Conservation (phyloP, 257 asterid genomes). For the Gentiana dahurica region DNA sequence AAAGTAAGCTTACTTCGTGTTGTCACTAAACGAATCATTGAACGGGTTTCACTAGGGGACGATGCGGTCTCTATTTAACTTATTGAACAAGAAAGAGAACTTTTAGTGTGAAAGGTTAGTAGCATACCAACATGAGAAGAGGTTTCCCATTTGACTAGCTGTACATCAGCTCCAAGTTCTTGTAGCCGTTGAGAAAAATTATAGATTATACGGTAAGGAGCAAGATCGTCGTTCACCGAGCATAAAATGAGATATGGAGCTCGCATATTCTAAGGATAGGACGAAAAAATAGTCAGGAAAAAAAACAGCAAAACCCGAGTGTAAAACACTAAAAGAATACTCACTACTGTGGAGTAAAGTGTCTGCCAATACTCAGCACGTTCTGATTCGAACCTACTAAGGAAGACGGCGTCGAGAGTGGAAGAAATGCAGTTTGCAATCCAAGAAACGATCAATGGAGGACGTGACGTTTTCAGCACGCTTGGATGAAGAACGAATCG, state of each 20-base stretch:
- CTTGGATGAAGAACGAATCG: conserved; percentile 75
- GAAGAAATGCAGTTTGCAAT: conserved; percentile 60
- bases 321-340: conserved; percentile 14
- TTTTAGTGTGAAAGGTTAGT: not conserved
- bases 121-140: conserved; percentile 86
- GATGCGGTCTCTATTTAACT: too few relatives aligned
- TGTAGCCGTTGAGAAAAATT: conserved; percentile 70
- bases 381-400: conserved; percentile 61
- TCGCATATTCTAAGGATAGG: conserved; percentile 42
- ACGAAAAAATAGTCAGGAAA: conserved; percentile 5
- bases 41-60: too few relatives aligned
- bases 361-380: conserved; percentile 98
- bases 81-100: too few relatives aligned
- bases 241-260: conserved; percentile 91
- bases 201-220: conserved; percentile 51
- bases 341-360: conserved; percentile 73
- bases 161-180: conserved; percentile 72
- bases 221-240: conserved; percentile 92
- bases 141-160: conserved; percentile 62
- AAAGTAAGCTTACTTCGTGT: too few relatives aligned
- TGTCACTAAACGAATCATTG: too few relatives aligned
- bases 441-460: conserved; percentile 66
- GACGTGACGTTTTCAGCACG: conserved; percentile 50
- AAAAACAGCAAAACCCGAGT: not conserved
- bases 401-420: conserved; percentile 72